Percentiles rank a stretch among this genome's conserved stretches.
These are phyloP conservation scores for Oryza officinalis DNA, from an alignment of 176 grass and related monocot genomes.

Conservation along the genomic window DNA sequence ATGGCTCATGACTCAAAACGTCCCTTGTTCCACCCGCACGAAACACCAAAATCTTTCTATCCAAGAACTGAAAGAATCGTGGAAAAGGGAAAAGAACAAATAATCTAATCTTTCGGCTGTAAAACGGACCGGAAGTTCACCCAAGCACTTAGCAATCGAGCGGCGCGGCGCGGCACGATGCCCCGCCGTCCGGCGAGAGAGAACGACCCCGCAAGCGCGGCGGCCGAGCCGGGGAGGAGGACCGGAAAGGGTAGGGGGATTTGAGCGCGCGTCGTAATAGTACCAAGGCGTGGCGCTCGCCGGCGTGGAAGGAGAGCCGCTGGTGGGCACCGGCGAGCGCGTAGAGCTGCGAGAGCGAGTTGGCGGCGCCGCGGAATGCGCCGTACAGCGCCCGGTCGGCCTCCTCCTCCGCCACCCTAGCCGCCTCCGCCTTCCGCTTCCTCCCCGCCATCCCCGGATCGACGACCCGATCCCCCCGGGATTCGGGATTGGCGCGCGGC, in stretches of 20 bases:
- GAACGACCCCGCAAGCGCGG: too few relatives aligned
- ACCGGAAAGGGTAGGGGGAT: too few relatives aligned
- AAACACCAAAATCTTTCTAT: not conserved
- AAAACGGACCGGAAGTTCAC: too few relatives aligned
- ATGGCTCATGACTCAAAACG: not conserved
- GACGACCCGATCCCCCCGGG: not conserved
- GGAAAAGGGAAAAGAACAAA: not conserved
- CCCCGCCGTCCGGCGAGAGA: not conserved
- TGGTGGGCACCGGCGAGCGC: constrained; percentile 35
- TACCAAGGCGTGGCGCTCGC: constrained; percentile 41
- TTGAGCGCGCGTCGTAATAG: too few relatives aligned
- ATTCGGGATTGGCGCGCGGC: not conserved
- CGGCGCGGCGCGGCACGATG: not conserved
- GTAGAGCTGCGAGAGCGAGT: constrained; percentile 41
- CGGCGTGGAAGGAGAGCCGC: constrained; percentile 32
- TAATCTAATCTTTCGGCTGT: not conserved
- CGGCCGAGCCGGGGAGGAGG: too few relatives aligned
- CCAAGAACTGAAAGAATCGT: not conserved
- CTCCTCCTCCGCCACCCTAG: constrained; percentile 34
- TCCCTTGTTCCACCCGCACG: not conserved
- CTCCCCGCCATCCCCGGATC: not conserved
- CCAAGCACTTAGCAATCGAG: not conserved
- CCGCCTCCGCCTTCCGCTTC: constrained; percentile 37
- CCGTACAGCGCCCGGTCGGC: constrained; percentile 45
- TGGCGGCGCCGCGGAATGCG: constrained; percentile 43